A percentile compares a stretch with the other conserved stretches of the same genome.
These are phyloP conservation scores for Russula virescens DNA, from an alignment of 768 basidiomycete genomes.

Conservation along the genomic window DNA sequence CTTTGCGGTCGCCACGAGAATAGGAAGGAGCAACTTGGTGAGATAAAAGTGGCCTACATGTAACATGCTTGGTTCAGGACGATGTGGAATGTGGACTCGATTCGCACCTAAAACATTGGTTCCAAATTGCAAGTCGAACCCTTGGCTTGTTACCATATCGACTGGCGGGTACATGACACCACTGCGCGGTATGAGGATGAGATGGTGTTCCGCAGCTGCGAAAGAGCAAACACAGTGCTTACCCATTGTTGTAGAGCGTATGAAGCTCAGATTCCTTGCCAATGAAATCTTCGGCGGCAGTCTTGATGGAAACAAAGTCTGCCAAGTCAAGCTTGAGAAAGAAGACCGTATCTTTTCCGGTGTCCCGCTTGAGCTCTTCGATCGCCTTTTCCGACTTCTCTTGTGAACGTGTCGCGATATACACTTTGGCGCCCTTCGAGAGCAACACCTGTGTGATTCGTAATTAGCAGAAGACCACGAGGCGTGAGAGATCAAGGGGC, in stretches of 20 bases:
- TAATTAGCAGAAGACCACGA: background rate
- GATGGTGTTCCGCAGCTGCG: too few species aligned
- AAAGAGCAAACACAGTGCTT: background rate
- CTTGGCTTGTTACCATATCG: slow-evolving; percentile 31
- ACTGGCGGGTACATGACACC: slow-evolving; percentile 33
- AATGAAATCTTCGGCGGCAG: slow-evolving; percentile 35
- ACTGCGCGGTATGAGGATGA: slow-evolving; percentile 19
- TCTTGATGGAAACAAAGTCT: slow-evolving; percentile 32
- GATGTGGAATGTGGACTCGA: background rate
- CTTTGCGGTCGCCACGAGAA: slow-evolving; percentile 30
- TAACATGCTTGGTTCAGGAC: background rate
- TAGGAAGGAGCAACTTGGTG: slow-evolving; percentile 32
- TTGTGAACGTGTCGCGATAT: slow-evolving; percentile 29
- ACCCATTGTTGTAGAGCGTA: slow-evolving; percentile 35
- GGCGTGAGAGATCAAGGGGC: too few species aligned
- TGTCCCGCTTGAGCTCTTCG: slow-evolving; percentile 23
- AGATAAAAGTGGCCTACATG: slow-evolving; percentile 35
- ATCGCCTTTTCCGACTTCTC: slow-evolving; percentile 25
- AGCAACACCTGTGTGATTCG: slow-evolving; percentile 27
- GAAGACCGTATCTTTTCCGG: slow-evolving; percentile 16
- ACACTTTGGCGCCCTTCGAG: slow-evolving; percentile 30
- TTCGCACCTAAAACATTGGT: slow-evolving; percentile 30
- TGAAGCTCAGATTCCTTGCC: slow-evolving; percentile 27
- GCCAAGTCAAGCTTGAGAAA: slow-evolving; percentile 37
- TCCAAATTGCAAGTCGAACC: slow-evolving; percentile 36